phyloP scores from a whole-genome alignment of 345 rosid genomes.

The Pugionium dolabratum region DNA sequence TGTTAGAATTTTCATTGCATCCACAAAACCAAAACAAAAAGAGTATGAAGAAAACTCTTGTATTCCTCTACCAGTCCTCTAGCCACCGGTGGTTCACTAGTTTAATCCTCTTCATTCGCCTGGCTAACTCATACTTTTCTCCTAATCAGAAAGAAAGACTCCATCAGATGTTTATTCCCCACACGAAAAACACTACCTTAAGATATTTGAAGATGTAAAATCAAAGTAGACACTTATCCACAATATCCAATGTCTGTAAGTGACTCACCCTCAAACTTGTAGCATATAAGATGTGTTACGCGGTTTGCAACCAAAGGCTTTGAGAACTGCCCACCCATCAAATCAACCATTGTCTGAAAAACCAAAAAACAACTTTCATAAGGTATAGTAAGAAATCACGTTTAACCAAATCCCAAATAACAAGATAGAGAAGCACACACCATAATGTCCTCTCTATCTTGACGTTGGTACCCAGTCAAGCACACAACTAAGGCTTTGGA shows the following conservation, averaged over 20 bases:
- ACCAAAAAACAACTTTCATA: slow-evolving; percentile 14
- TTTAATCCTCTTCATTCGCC: slow-evolving; percentile 69
- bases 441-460: slow-evolving; percentile 93
- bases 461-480: slow-evolving; percentile 90
- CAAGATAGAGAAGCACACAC: slow-evolving; percentile 40
- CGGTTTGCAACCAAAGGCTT: slow-evolving; percentile 87
- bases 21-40: neutral
- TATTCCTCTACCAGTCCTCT: slow-evolving; percentile 68
- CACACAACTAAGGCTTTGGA: slow-evolving; percentile 60
- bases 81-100: slow-evolving; percentile 91
- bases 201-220: neutral
- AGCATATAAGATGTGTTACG: slow-evolving; percentile 92
- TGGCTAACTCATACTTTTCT: slow-evolving; percentile 93
- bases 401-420: slow-evolving; percentile 1
- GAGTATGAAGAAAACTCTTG: slow-evolving; percentile 21
- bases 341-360: slow-evolving; percentile 75
- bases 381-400: neutral
- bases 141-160: slow-evolving; percentile 49
- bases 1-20: neutral
- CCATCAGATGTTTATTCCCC: slow-evolving; percentile 3
- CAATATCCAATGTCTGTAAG: slow-evolving; percentile 8
- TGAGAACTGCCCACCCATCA: slow-evolving; percentile 93
- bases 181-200: neutral
- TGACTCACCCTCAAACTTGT: slow-evolving; percentile 83
- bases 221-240: neutral